Evolutionary conservation across 202 grass and related monocot species (phyloP).

Genomic region (Schoenoplectus tabernaemontani): DNA sequence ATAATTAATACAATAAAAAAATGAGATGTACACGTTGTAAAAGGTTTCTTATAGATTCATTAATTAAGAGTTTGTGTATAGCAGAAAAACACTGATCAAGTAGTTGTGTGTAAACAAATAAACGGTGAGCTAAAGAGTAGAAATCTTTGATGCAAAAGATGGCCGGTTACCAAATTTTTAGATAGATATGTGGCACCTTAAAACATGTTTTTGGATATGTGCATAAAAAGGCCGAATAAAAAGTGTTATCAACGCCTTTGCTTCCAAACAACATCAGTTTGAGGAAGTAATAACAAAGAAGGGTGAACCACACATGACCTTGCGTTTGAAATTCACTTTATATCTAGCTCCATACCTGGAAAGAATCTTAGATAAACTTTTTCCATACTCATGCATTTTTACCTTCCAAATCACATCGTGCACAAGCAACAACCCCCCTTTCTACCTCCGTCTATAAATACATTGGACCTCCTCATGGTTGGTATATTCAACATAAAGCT

Average conservation of each 20-base stretch:
- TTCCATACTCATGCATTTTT: conserved; percentile 27
- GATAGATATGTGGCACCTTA: not conserved
- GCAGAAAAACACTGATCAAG: not conserved
- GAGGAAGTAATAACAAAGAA: conserved; percentile 5
- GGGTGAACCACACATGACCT: conserved; percentile 5
- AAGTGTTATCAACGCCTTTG: not conserved
- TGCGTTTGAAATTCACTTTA: conserved; percentile 20
- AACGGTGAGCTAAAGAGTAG: not conserved
- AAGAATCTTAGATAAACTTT: conserved; percentile 22
- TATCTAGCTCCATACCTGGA: conserved; percentile 22
- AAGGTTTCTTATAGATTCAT: not conserved
- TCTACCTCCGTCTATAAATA: conserved; percentile 11
- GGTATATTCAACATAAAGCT: not conserved
- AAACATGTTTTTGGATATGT: not conserved
- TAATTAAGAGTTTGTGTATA: not conserved
- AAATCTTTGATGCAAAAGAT: not conserved
- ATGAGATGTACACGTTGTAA: not conserved
- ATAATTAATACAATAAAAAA: not conserved
- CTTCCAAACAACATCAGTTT: not conserved
- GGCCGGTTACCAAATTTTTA: conserved; percentile 14
- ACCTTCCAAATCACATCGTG: conserved; percentile 4
- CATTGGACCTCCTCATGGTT: conserved; percentile 2
- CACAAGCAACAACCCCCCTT: conserved; percentile 10
- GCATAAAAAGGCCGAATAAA: not conserved
- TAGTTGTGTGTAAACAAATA: not conserved